phyloP scores from a whole-genome alignment of 306 rosid genomes.

The Vicia villosa region DNA sequence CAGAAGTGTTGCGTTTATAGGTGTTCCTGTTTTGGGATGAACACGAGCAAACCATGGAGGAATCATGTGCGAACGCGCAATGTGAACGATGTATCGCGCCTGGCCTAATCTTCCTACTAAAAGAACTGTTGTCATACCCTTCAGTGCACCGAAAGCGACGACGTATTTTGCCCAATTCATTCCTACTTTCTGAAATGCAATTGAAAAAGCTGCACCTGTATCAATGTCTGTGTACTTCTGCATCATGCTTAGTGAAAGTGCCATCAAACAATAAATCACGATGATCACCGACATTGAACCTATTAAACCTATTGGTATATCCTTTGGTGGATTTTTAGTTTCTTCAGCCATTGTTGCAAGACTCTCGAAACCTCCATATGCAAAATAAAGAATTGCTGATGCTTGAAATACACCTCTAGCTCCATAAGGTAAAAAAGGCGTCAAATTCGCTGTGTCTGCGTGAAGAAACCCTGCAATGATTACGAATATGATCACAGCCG shows the following conservation, averaged over 20 bases:
- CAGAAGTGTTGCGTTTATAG: conserved; percentile 73
- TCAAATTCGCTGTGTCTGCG: conserved; percentile 57
- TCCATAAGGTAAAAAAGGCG: conserved; percentile 65
- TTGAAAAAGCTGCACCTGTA: conserved; percentile 61
- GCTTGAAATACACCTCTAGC: conserved; percentile 66
- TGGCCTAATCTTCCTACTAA: conserved; percentile 60
- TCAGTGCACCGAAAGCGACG: conserved; percentile 73
- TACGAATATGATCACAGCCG: conserved; percentile 50
- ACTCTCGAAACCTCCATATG: conserved; percentile 74
- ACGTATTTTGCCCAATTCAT: conserved; percentile 80
- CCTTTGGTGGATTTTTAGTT: conserved; percentile 71
- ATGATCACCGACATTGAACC: conserved; percentile 78
- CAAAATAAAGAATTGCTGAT: conserved; percentile 70
- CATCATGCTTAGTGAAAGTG: conserved; percentile 71
- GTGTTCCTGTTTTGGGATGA: conserved; percentile 78
- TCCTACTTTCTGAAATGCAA: conserved; percentile 69
- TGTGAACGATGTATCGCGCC: conserved; percentile 66
- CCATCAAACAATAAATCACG: conserved; percentile 72
- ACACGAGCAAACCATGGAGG: conserved; percentile 87
- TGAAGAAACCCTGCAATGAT: conserved; percentile 56
- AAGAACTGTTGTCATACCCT: conserved; percentile 83
- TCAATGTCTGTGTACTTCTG: conserved; percentile 69
- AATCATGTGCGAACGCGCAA: conserved; percentile 81
- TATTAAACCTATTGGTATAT: conserved; percentile 69
- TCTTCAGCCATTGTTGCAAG: conserved; percentile 80